These are phyloP conservation scores for Aleurites moluccanus DNA, from an alignment of 441 rosid species.

Conservation along the genomic window DNA sequence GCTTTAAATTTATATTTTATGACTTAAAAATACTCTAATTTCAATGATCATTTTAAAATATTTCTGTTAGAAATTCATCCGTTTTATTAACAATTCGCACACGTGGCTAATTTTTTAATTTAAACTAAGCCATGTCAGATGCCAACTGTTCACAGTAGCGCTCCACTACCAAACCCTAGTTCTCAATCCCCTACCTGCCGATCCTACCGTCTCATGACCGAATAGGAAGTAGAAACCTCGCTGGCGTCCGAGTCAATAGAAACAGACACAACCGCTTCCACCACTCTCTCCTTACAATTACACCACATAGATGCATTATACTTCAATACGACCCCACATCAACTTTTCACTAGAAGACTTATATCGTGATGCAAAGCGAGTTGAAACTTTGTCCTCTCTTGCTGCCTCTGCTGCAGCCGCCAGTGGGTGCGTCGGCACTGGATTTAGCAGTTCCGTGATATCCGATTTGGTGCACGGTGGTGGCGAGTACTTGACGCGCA, in stretches of 20 bases:
- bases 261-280: constrained; percentile 16
- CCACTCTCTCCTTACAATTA: constrained; percentile 44
- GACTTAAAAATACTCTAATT: too few species aligned
- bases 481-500: constrained; percentile 89
- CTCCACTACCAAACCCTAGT: constrained; percentile 45
- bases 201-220: constrained; percentile 44
- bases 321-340: constrained; percentile 41
- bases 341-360: constrained; percentile 63
- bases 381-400: constrained; percentile 37
- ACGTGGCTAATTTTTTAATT: too few species aligned
- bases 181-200: constrained; percentile 49
- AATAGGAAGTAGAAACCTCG: neutral
- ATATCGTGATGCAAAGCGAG: constrained; percentile 57
- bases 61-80: too few species aligned
- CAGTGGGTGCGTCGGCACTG: constrained; percentile 26
- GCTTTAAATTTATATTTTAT: too few species aligned
- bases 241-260: neutral
- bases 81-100: too few species aligned
- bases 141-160: too few species aligned
- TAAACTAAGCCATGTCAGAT: too few species aligned
- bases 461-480: constrained; percentile 88
- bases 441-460: constrained; percentile 72
- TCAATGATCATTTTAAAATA: too few species aligned
- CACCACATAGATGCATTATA: constrained; percentile 69
- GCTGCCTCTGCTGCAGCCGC: constrained; percentile 38